Percentiles rank a stretch among this genome's conserved stretches.
phyloP scores from a whole-genome alignment of 2,329 filamentous ascomycete species.

The Sporothrix pallida region DNA sequence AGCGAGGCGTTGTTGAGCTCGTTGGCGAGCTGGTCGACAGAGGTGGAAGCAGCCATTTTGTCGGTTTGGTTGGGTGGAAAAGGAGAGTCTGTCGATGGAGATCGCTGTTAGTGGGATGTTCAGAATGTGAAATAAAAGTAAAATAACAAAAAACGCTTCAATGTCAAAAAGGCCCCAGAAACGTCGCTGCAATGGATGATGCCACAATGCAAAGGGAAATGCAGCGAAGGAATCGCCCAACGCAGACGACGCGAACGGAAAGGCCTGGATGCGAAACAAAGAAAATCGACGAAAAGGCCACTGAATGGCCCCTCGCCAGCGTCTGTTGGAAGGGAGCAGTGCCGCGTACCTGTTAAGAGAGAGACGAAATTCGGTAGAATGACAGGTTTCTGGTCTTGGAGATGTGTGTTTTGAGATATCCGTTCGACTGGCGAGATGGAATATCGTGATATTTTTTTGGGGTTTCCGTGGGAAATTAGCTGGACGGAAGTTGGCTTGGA shows the following conservation, averaged over 20 bases:
- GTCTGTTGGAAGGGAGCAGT: neutral
- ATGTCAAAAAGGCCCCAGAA: too few relatives aligned
- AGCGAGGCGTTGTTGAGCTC: conserved; percentile 76
- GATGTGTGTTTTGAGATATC: neutral
- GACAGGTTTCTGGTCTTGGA: conserved; percentile 10
- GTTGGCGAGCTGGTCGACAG: conserved; percentile 79
- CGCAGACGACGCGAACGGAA: conserved; percentile 26
- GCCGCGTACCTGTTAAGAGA: conserved; percentile 25
- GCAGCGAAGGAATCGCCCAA: neutral
- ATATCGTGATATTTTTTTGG: conserved; percentile 33
- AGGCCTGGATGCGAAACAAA: conserved; percentile 22
- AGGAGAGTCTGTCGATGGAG: conserved; percentile 33
- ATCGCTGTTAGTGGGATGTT: conserved; percentile 36
- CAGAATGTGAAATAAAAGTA: too few relatives aligned
- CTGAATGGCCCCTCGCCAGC: neutral
- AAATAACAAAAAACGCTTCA: too few relatives aligned
- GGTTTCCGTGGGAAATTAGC: conserved; percentile 36
- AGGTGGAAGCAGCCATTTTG: conserved; percentile 66
- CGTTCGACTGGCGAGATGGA: conserved; percentile 31
- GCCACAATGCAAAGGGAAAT: neutral
- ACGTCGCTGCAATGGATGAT: neutral
- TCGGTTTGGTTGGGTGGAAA: conserved; percentile 40
- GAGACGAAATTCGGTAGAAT: conserved; percentile 4
- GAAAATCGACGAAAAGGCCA: neutral
- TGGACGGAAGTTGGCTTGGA: conserved; percentile 35